These are phyloP conservation scores for Stropharia rugosoannulata DNA, from an alignment of 768 basidiomycete species.

Conservation along the genomic window DNA sequence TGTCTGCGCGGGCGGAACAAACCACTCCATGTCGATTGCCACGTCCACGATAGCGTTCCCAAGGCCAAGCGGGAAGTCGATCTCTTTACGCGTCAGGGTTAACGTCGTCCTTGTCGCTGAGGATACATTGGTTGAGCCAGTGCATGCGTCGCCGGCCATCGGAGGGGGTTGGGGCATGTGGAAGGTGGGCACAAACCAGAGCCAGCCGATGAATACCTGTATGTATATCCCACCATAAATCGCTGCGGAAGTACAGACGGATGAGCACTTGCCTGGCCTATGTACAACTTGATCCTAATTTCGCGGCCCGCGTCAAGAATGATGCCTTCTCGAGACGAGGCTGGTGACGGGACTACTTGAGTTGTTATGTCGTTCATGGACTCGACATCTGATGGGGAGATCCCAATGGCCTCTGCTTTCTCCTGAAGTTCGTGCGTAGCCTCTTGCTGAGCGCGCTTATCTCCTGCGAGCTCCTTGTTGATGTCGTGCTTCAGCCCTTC, in stretches of 20 bases:
- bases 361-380: conserved; percentile 42
- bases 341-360: conserved; percentile 9
- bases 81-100: conserved; percentile 54
- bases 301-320: conserved; percentile 67
- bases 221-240: background rate
- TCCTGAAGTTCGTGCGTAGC: conserved; percentile 17
- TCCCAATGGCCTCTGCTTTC: conserved; percentile 20
- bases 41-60: conserved; percentile 68
- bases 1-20: background rate
- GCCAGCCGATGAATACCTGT: conserved; percentile 79
- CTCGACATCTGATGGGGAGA: conserved; percentile 39
- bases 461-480: conserved; percentile 11
- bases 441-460: conserved; percentile 3
- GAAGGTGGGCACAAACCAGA: conserved; percentile 85
- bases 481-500: conserved; percentile 36
- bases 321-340: conserved; percentile 34
- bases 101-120: conserved; percentile 32
- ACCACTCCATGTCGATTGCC: conserved; percentile 40
- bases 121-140: conserved; percentile 6
- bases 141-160: conserved; percentile 6
- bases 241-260: conserved; percentile 1
- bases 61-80: conserved; percentile 78
- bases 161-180: conserved; percentile 60
- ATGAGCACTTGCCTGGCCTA: conserved; percentile 54
- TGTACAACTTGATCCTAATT: conserved; percentile 68